Conservation (phyloP, 2,329 filamentous ascomycete species). For the Paecilomyces dactylethromorphus region DNA sequence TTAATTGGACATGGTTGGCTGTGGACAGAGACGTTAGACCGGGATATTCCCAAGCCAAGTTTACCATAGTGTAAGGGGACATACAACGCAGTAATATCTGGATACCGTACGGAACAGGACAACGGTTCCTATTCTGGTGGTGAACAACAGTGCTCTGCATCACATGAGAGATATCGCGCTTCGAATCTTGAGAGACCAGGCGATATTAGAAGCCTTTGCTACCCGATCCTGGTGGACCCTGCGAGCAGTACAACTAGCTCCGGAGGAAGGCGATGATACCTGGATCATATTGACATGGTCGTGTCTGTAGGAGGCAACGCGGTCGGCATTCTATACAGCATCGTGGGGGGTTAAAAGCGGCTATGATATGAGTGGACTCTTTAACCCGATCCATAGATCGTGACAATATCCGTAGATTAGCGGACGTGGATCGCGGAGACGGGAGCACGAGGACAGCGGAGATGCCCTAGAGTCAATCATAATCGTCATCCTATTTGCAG, state of each 20-base stretch:
- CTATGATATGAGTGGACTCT: not conserved
- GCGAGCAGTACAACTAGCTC: not conserved
- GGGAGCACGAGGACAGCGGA: not conserved
- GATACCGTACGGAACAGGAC: constrained; percentile 1
- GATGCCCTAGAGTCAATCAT: not conserved
- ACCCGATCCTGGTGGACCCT: not conserved
- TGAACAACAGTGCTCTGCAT: not conserved
- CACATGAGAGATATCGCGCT: not conserved
- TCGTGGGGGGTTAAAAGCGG: not conserved
- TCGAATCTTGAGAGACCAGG: not conserved
- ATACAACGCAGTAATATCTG: not conserved
- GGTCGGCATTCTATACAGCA: not conserved
- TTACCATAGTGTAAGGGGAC: not conserved
- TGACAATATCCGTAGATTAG: not conserved
- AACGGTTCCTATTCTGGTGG: not conserved
- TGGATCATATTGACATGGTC: not conserved
- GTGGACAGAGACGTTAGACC: constrained; percentile 18
- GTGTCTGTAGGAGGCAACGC: not conserved
- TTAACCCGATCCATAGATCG: not conserved
- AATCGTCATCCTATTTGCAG: not conserved
- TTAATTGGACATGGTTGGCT: constrained; percentile 21
- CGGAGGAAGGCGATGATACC: not conserved
- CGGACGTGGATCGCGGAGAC: not conserved
- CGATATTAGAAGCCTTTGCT: not conserved
- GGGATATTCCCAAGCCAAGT: constrained; percentile 14